Percentiles rank a stretch among this genome's conserved stretches.
Evolutionary conservation across 176 grass and related monocot genomes (phyloP).

Genomic region (Pharus latifolius): DNA sequence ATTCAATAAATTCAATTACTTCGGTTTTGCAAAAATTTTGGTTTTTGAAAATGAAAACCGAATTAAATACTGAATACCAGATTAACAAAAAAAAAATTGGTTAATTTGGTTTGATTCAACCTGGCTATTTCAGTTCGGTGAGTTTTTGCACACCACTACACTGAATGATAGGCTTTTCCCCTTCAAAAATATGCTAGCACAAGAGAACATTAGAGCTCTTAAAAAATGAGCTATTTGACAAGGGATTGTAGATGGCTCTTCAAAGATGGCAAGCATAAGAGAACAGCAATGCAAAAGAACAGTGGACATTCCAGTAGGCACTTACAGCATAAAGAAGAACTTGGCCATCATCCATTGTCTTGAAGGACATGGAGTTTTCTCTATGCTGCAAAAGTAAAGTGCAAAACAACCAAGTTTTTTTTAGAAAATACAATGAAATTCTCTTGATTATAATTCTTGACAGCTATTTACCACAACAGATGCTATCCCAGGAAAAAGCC

Average conservation of each 20-base stretch:
- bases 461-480: conserved; percentile 70
- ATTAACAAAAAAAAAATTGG: too few species aligned
- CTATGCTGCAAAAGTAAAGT: conserved; percentile 55
- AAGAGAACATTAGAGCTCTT: background rate
- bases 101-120: too few species aligned
- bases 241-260: background rate
- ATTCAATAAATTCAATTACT: too few species aligned
- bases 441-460: background rate
- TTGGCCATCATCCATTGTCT: conserved; percentile 98
- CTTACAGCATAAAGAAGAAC: conserved; percentile 97
- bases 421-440: background rate
- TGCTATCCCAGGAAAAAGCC: conserved; percentile 82
- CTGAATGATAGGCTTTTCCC: background rate
- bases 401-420: background rate
- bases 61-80: too few species aligned
- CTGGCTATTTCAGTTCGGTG: too few species aligned
- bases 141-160: too few species aligned
- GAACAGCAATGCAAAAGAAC: background rate
- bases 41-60: too few species aligned
- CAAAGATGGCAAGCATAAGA: background rate
- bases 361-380: conserved; percentile 95
- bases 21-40: too few species aligned
- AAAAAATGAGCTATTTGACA: background rate
- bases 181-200: background rate
- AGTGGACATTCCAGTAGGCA: background rate